phyloP scores from a whole-genome alignment of 495 filamentous ascomycete genomes.

The Parathielavia appendiculata region DNA sequence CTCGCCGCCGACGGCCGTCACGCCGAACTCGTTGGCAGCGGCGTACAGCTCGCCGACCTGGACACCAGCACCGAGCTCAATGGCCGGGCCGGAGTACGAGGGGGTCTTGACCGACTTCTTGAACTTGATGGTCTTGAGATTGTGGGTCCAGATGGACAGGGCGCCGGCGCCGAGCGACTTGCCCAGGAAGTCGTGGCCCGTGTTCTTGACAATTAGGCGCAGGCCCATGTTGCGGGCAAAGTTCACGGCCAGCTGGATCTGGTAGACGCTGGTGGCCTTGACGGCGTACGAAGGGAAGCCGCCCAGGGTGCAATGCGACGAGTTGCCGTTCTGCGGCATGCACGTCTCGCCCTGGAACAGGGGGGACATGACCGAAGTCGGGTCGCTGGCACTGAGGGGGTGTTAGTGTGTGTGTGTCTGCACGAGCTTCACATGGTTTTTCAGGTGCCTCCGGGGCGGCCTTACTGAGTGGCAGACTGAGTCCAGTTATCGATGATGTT shows the following conservation, averaged over 20 bases:
- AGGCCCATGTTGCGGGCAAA: conserved; percentile 56
- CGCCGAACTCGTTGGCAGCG: conserved; percentile 41
- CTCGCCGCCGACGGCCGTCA: conserved; percentile 49
- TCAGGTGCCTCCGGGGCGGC: background rate
- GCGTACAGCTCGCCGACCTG: conserved; percentile 49
- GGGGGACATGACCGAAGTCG: conserved; percentile 21
- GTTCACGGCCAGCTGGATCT: conserved; percentile 55
- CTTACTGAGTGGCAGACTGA: conserved; percentile 15
- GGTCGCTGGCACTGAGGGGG: conserved; percentile 10
- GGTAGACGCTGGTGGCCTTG: conserved; percentile 48
- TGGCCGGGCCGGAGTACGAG: conserved; percentile 45
- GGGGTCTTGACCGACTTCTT: conserved; percentile 16
- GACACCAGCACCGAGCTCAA: conserved; percentile 56
- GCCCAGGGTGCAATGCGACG: conserved; percentile 48
- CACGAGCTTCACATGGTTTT: background rate
- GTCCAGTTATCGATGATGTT: conserved; percentile 34
- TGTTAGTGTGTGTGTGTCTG: background rate
- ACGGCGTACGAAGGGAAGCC: conserved; percentile 56
- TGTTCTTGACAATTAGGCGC: conserved; percentile 60
- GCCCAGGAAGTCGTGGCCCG: conserved; percentile 60
- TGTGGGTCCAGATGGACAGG: conserved; percentile 56
- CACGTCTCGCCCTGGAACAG: conserved; percentile 36
- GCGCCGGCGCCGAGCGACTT: conserved; percentile 48
- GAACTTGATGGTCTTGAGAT: conserved; percentile 33
- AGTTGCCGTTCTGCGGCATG: conserved; percentile 31